Evolutionary conservation across 2,329 filamentous ascomycete species (phyloP).

Genomic region (Cladophialophora chaetospira): DNA sequence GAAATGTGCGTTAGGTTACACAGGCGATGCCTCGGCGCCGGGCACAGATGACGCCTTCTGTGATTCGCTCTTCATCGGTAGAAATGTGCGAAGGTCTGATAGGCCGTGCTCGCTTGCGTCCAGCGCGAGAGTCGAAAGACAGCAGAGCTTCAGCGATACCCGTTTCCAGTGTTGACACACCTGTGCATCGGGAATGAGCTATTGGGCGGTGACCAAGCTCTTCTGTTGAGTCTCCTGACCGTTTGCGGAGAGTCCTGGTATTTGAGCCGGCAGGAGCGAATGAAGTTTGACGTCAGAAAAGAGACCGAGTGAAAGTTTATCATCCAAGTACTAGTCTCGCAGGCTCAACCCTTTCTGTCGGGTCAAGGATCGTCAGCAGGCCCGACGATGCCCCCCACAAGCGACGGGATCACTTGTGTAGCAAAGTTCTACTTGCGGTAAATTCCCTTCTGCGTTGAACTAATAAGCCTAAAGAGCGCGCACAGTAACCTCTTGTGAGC

Average conservation of each 20-base stretch:
- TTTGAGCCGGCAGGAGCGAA: background rate
- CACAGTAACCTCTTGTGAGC: background rate
- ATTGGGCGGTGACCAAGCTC: too few relatives aligned
- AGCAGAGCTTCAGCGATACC: too few relatives aligned
- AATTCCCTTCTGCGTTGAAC: too few relatives aligned
- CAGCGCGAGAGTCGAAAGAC: too few relatives aligned
- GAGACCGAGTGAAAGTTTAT: background rate
- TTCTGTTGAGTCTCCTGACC: background rate
- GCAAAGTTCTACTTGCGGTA: too few relatives aligned
- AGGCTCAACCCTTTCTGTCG: background rate
- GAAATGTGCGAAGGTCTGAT: too few relatives aligned
- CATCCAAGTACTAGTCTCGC: too few relatives aligned
- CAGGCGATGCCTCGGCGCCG: background rate
- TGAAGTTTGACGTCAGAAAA: background rate
- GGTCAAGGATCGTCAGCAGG: background rate
- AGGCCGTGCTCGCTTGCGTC: too few relatives aligned
- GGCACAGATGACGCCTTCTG: background rate
- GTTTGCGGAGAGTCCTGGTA: background rate
- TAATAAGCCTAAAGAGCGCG: background rate
- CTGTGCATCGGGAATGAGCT: too few relatives aligned
- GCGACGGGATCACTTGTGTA: too few relatives aligned
- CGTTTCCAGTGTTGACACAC: too few relatives aligned
- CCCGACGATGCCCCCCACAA: conserved; percentile 1
- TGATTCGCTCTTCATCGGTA: background rate
- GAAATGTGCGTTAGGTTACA: background rate